phyloP scores from a whole-genome alignment of 2,329 filamentous ascomycete species.

The Kalmusia sp. region DNA sequence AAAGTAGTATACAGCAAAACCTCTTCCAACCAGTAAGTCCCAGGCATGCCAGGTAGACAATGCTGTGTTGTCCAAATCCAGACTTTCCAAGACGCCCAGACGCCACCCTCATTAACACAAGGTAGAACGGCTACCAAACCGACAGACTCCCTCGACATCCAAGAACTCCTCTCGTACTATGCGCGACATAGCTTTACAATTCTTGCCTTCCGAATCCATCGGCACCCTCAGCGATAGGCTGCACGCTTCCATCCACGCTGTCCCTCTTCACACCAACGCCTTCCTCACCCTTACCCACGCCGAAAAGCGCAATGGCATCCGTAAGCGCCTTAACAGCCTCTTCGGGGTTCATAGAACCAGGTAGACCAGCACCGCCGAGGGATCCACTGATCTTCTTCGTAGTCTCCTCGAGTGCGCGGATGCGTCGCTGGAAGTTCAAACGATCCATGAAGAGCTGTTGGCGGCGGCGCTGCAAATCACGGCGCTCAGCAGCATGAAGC shows the following conservation, averaged over 20 bases:
- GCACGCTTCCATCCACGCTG: slow-evolving; percentile 31
- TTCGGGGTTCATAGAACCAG: slow-evolving; percentile 39
- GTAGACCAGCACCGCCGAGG: slow-evolving; percentile 39
- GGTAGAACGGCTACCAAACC: background rate
- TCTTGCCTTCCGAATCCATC: slow-evolving; percentile 45
- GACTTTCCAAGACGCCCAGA: slow-evolving; percentile 6
- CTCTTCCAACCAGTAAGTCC: background rate
- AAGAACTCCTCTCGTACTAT: background rate
- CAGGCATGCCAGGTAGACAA: background rate
- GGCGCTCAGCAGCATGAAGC: slow-evolving; percentile 87
- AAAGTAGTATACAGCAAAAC: slow-evolving; percentile 13
- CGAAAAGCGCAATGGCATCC: slow-evolving; percentile 42
- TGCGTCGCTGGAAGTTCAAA: slow-evolving; percentile 85
- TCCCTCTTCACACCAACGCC: slow-evolving; percentile 40
- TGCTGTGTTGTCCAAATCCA: slow-evolving; percentile 1
- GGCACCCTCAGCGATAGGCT: slow-evolving; percentile 39
- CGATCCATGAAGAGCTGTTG: slow-evolving; percentile 95
- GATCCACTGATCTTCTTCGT: slow-evolving; percentile 59
- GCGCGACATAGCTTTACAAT: slow-evolving; percentile 27
- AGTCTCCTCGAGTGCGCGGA: slow-evolving; percentile 80
- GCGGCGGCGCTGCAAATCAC: slow-evolving; percentile 88
- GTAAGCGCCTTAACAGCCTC: slow-evolving; percentile 43
- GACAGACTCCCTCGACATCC: background rate
- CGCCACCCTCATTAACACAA: background rate
- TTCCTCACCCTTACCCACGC: slow-evolving; percentile 46